Base-by-base conservation (phyloP, 106 monocot species). In the Amphibolis antarctica region DNA sequence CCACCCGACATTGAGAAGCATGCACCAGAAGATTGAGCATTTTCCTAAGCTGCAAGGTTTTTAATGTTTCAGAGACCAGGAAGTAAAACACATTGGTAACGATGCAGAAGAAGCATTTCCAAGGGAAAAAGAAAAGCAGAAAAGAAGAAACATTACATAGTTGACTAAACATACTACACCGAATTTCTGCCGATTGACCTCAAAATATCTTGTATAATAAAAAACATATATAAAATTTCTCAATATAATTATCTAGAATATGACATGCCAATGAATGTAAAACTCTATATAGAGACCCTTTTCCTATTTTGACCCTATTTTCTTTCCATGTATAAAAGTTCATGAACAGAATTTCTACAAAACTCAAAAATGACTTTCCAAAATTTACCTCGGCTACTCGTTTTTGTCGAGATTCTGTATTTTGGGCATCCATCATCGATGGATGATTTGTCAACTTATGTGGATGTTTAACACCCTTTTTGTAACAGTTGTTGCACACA, bases 401-500 rank as follows among this genome's bases (percentile, higher is more conserved):
- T 69, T 85, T 78, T 48, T 88, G 88, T 12, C 93, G 78, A 59
- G 93, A 85, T 80, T 89, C 93, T 64, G 80, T 78, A 66, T 86
- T 93, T 71, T 93, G 93, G 5, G 85, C 93, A 81, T 93, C 79
- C 26, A 70, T 79, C 28, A 65, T 75, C 17, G 93, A 88, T 55
- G 93, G 88, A 67, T 88, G 82, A 69, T 86, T 93, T 56, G 88
- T 88, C 48, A 93, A 70, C 56, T 75, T 81, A 68, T 93, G 93
- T 62, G 76, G 88, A 75, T 93, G 93, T 75, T 81, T 77, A 53
- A 82, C 65, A 55, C 77, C 83, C 75, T 80, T 88, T 67, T 83
- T 75, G 57, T 86, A 86, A 63, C 93, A 93, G 53, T 47, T 55
- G 55, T 79, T 89, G 79, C 93, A 93, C 14, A 93, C 79, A 81